A percentile compares a stretch with the other conserved stretches of the same genome.
phyloP scores from a whole-genome alignment of 2,329 filamentous ascomycete genomes.

The Tetracladium maxilliforme region DNA sequence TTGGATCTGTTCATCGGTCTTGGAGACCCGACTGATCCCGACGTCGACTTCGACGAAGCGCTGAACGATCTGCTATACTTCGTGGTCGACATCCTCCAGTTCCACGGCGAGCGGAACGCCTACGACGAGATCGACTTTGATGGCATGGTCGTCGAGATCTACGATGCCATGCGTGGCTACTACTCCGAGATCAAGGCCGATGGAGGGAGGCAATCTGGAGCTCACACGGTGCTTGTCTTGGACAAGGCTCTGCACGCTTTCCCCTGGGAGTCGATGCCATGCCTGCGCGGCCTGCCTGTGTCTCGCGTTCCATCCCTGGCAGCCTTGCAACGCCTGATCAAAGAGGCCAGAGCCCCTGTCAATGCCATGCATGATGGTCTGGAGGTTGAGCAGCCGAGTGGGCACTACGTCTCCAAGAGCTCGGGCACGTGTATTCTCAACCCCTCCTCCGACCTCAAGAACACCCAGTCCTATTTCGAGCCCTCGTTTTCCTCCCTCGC shows the following conservation, averaged over 20 bases:
- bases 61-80: slow-evolving; percentile 93
- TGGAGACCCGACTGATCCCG: slow-evolving; percentile 53
- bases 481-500: slow-evolving; percentile 47
- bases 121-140: slow-evolving; percentile 98
- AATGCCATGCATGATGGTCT: slow-evolving; percentile 8
- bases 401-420: slow-evolving; percentile 37
- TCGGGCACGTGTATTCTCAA: slow-evolving; percentile 75
- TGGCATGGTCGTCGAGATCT: slow-evolving; percentile 71
- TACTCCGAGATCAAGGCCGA: slow-evolving; percentile 35
- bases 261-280: slow-evolving; percentile 92
- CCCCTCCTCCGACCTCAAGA: slow-evolving; percentile 67
- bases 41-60: slow-evolving; percentile 68
- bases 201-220: slow-evolving; percentile 16
- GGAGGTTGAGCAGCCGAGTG: slow-evolving; percentile 13
- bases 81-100: slow-evolving; percentile 89
- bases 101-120: slow-evolving; percentile 89
- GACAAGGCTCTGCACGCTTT: slow-evolving; percentile 86
- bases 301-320: slow-evolving; percentile 80
- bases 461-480: slow-evolving; percentile 65
- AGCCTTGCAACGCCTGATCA: slow-evolving; percentile 62
- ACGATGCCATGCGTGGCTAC: slow-evolving; percentile 72
- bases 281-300: slow-evolving; percentile 63
- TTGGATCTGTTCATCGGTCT: slow-evolving; percentile 82
- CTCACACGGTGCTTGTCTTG: slow-evolving; percentile 76
- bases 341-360: slow-evolving; percentile 32